Evolutionary conservation across 352 stramenopile genomes (phyloP).

Genomic region (Ophiocytium majus): DNA sequence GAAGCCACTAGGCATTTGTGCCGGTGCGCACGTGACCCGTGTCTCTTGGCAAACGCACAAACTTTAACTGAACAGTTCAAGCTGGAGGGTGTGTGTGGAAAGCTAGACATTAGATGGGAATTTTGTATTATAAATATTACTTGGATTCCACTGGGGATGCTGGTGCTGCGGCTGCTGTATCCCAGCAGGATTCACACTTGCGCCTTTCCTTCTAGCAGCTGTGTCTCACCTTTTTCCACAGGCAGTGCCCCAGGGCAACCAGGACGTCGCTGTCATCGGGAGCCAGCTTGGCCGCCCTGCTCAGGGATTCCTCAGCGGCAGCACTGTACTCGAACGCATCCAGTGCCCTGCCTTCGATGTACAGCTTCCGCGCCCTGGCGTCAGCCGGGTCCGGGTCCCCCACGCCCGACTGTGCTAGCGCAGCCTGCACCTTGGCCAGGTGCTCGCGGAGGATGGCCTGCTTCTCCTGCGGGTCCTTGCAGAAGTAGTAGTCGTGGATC

Average conservation of each 20-base stretch:
- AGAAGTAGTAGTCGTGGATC: slow-evolving; percentile 37
- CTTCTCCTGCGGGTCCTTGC: slow-evolving; percentile 28
- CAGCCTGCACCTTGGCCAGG: background rate
- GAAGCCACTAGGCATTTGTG: too few species aligned
- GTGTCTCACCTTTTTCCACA: slow-evolving; percentile 52
- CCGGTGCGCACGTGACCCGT: too few species aligned
- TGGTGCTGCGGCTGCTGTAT: too few species aligned
- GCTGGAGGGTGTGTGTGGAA: too few species aligned
- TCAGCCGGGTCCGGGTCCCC: background rate
- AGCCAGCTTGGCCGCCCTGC: slow-evolving; percentile 45
- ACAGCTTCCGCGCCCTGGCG: too few species aligned
- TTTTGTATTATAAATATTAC: too few species aligned
- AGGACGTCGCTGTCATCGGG: slow-evolving; percentile 34
- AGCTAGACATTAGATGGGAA: too few species aligned
- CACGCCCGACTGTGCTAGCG: background rate
- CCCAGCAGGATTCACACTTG: too few species aligned
- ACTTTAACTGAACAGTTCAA: too few species aligned
- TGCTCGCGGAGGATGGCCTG: background rate
- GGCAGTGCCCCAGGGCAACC: slow-evolving; percentile 46
- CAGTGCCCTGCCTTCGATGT: slow-evolving; percentile 32
- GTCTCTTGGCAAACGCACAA: too few species aligned
- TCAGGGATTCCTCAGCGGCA: slow-evolving; percentile 40
- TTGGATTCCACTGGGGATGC: too few species aligned
- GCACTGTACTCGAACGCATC: slow-evolving; percentile 41
- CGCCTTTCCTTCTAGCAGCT: too few species aligned